Base-by-base conservation (phyloP, 164 flowering plant species). In the Aristolochia californica region DNA sequence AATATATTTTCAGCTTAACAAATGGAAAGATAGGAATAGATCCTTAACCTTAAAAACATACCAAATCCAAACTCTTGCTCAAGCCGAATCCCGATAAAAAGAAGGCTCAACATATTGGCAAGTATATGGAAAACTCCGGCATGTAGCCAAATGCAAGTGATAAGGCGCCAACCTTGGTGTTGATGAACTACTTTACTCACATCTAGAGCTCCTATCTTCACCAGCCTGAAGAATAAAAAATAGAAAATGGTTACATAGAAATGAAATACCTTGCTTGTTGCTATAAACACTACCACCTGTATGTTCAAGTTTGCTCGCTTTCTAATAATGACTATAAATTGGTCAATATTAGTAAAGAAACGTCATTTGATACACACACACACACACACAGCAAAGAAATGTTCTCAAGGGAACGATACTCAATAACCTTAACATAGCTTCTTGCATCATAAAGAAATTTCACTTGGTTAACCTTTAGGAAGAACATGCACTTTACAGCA, bases 61-160 rank as follows among this genome's bases (percentile, higher is more conserved):
- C 96, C 75, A 66, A 88, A 88, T 2, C 96, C 96, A 68, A 88
- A 88, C 67, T 88, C 88, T 69, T 85, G 90, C 72, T 88, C 96
- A 67, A 88, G 90, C 21, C 91, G 93, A 57, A 85, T 82, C 25
- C 96, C 96, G 61, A 88, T 83, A 62, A 88, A 78, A 2, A 88
- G 14, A 43, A 88, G 87, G 62, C 96, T 80, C 77, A 88, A 68
- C 96, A 88, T 88, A 59, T 88, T 88, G 49, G 93, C 86, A 61
- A 88, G 77, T 23, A 88, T 11, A 66, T 88, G 96, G 66, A 88
- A 66, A 40, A 79, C 79, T 53, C 93, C 93, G 38, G 89, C 96
- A 71, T 88, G 96, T 57, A 88, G 59, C 93, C 93, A 88, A 49
- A 83, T 77, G 59, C 90, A 85, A 62, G 88, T 65, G 21, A 78